Evolutionary conservation across 2,329 filamentous ascomycete genomes (phyloP).

Genomic region (Colletotrichum zoysiae): DNA sequence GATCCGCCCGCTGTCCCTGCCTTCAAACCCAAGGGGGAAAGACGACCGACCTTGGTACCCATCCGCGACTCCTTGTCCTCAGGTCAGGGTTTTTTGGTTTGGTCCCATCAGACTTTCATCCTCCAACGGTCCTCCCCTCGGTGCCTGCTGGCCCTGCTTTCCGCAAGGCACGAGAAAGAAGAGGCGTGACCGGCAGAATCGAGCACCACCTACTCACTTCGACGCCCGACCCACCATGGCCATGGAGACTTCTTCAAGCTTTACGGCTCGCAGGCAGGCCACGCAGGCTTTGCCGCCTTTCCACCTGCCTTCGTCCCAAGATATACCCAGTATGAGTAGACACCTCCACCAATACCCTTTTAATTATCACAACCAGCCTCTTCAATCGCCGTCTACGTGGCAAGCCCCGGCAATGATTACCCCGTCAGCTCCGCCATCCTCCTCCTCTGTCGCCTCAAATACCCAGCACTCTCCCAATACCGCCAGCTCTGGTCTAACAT

Average conservation of each 20-base stretch:
- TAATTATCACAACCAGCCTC: slow-evolving; percentile 28
- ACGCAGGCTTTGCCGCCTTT: slow-evolving; percentile 77
- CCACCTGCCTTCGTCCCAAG: slow-evolving; percentile 73
- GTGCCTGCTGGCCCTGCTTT: background rate
- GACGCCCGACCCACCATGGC: slow-evolving; percentile 28
- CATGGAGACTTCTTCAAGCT: slow-evolving; percentile 63
- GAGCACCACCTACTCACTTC: background rate
- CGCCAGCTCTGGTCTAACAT: slow-evolving; percentile 65
- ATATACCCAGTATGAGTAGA: slow-evolving; percentile 60
- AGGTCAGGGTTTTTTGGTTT: background rate
- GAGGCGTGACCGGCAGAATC: slow-evolving; percentile 41
- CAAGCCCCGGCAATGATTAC: slow-evolving; percentile 30
- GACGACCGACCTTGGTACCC: background rate
- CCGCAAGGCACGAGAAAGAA: background rate
- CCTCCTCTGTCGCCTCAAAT: slow-evolving; percentile 67
- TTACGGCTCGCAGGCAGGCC: slow-evolving; percentile 78
- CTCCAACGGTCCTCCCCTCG: background rate
- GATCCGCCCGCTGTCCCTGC: slow-evolving; percentile 21
- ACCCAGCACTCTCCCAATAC: slow-evolving; percentile 51
- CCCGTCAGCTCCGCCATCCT: slow-evolving; percentile 36
- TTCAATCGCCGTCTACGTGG: slow-evolving; percentile 33
- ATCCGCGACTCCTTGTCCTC: slow-evolving; percentile 1
- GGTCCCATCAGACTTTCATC: background rate
- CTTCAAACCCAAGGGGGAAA: background rate
- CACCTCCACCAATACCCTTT: slow-evolving; percentile 43